These are phyloP conservation scores for Rhynchosporium graminicola DNA, from an alignment of 2,329 filamentous ascomycete genomes.

Conservation along the genomic window DNA sequence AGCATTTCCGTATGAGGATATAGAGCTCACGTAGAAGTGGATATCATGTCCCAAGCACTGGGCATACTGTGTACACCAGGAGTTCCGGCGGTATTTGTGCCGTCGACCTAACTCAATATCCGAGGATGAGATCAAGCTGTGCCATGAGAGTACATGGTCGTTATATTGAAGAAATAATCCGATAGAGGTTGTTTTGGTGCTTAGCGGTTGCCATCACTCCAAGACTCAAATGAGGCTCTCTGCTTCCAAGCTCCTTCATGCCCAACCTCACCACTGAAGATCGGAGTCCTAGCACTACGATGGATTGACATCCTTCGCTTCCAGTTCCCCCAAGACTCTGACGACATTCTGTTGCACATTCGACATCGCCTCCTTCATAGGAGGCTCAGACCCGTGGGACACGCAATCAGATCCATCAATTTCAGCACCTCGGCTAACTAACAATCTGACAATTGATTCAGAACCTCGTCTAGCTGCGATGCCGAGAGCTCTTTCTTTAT, in stretches of 20 bases:
- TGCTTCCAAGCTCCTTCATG: too few relatives aligned
- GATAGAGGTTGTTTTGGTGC: too few relatives aligned
- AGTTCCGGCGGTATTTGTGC: too few relatives aligned
- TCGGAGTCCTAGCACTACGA: neutral
- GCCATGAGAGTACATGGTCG: too few relatives aligned
- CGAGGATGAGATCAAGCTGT: too few relatives aligned
- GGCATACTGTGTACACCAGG: neutral
- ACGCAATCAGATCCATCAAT: neutral
- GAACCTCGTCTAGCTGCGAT: neutral
- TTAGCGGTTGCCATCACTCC: too few relatives aligned
- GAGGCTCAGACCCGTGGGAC: neutral
- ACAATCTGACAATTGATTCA: slow-evolving; percentile 3
- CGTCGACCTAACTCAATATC: too few relatives aligned
- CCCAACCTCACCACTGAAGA: too few relatives aligned
- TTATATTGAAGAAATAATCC: too few relatives aligned
- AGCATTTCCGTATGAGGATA: too few relatives aligned
- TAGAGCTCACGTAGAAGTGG: neutral
- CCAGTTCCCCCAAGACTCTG: neutral
- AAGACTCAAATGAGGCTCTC: too few relatives aligned
- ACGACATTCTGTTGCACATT: neutral
- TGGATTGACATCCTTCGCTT: neutral
- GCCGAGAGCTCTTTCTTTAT: neutral
- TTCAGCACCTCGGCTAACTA: neutral
- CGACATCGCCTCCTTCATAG: neutral
- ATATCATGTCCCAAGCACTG: neutral